phyloP scores from a whole-genome alignment of 495 filamentous ascomycete genomes.

The Penicillium paxilli region DNA sequence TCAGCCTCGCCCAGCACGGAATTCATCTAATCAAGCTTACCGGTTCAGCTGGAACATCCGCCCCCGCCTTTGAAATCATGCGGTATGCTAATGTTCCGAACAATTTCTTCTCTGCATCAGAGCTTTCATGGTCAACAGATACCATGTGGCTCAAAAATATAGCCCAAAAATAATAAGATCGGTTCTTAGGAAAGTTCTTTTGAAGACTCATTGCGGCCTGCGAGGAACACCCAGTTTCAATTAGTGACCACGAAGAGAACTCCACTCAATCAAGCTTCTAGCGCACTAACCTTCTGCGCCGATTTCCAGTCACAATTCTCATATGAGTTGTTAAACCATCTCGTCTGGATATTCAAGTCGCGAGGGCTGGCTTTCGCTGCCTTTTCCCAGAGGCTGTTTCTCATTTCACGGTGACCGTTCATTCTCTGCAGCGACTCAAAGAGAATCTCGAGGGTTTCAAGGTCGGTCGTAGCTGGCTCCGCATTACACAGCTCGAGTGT shows the following conservation, averaged over 20 bases:
- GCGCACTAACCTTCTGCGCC: constrained; percentile 53
- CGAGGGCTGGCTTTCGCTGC: constrained; percentile 52
- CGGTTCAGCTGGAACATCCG: constrained; percentile 48
- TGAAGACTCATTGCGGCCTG: constrained; percentile 61
- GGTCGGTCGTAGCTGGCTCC: constrained; percentile 49
- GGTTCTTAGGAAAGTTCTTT: constrained; percentile 55
- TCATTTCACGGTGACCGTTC: constrained; percentile 32
- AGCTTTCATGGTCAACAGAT: constrained; percentile 34
- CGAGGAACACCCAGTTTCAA: not conserved
- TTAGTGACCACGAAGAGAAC: not conserved
- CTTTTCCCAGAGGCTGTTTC: constrained; percentile 53
- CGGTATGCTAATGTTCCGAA: constrained; percentile 60
- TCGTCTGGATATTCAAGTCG: constrained; percentile 50
- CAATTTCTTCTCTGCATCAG: constrained; percentile 51
- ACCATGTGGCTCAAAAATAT: constrained; percentile 52
- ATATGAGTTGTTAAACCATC: constrained; percentile 54
- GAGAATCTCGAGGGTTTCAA: constrained; percentile 53
- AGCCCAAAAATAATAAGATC: constrained; percentile 61
- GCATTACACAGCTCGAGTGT: constrained; percentile 45
- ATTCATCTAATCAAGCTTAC: constrained; percentile 24
- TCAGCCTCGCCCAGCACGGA: constrained; percentile 6
- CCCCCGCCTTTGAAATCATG: constrained; percentile 57
- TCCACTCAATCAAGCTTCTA: not conserved
- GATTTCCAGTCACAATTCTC: constrained; percentile 53
- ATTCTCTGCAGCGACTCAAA: constrained; percentile 35